Conservation (phyloP, 139 green algal species). For the Chlorella sp. region DNA sequence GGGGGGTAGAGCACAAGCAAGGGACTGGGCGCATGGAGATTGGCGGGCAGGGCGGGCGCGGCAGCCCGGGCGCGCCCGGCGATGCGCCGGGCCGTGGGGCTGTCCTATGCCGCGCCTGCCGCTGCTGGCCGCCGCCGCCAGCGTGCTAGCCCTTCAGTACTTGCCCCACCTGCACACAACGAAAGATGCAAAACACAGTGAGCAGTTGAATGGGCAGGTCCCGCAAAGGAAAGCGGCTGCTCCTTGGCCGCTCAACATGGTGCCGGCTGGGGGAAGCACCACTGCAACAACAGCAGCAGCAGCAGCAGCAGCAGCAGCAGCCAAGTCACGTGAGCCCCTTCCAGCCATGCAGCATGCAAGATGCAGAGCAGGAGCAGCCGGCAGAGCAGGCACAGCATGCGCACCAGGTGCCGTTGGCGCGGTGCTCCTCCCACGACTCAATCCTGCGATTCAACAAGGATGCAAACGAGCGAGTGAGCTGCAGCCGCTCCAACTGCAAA, state of each 20-base stretch:
- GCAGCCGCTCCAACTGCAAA: too few species aligned
- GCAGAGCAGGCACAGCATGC: neutral
- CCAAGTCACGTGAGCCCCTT: too few species aligned
- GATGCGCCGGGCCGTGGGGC: neutral
- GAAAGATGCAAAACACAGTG: neutral
- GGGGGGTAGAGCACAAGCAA: neutral
- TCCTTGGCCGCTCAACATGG: too few species aligned
- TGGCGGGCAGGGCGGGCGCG: neutral
- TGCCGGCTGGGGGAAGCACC: too few species aligned
- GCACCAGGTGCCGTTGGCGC: constrained; percentile 2
- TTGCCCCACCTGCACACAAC: neutral
- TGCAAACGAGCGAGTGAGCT: neutral
- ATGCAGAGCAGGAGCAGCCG: too few species aligned
- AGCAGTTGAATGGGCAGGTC: too few species aligned
- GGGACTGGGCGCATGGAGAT: neutral
- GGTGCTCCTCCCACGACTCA: constrained; percentile 5
- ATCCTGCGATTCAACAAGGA: neutral
- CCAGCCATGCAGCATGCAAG: too few species aligned
- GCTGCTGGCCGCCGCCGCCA: neutral
- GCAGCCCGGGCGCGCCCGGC: neutral
- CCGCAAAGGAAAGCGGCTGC: too few species aligned
- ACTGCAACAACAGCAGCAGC: neutral
- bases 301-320: neutral
- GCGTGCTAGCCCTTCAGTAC: neutral
- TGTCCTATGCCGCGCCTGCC: neutral